phyloP scores from a whole-genome alignment of 257 asterid genomes.

The Ajuga chamaepitys region DNA sequence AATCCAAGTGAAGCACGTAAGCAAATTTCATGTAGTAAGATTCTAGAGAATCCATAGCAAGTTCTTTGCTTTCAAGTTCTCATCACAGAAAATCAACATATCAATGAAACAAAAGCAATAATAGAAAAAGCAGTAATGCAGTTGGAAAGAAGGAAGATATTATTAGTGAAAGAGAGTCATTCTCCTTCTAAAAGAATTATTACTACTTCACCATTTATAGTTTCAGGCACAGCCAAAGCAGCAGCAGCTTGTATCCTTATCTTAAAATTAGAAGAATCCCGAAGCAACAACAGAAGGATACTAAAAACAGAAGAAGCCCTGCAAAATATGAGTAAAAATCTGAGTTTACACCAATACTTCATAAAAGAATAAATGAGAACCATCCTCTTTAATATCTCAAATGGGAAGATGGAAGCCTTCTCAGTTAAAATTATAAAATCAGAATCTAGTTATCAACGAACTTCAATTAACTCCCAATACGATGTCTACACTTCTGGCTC shows the following conservation, averaged over 20 bases:
- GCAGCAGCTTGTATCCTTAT: conserved; percentile 97
- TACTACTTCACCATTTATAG: conserved; percentile 48
- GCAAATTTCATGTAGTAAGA: not conserved
- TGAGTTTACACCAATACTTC: not conserved
- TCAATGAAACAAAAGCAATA: not conserved
- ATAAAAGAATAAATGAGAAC: not conserved
- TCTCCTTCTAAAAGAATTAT: conserved; percentile 7
- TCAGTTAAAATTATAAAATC: not conserved
- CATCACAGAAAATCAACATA: not conserved
- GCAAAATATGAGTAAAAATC: conserved; percentile 26
- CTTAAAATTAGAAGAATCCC: conserved; percentile 89
- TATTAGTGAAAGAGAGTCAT: conserved; percentile 3
- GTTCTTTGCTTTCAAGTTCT: not conserved
- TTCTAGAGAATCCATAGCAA: not conserved
- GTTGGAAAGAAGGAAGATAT: conserved; percentile 3
- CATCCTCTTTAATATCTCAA: not conserved
- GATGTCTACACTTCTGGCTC: not conserved
- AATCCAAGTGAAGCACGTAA: not conserved
- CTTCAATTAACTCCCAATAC: not conserved
- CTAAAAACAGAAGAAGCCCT: conserved; percentile 91
- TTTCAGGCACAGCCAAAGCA: conserved; percentile 93
- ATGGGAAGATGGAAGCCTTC: not conserved
- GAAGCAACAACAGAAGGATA: conserved; percentile 73
- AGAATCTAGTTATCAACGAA: conserved; percentile 5
- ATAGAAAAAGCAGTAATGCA: not conserved